Evolutionary conservation across 768 basidiomycete species (phyloP).

Genomic region (Trametes punicea): DNA sequence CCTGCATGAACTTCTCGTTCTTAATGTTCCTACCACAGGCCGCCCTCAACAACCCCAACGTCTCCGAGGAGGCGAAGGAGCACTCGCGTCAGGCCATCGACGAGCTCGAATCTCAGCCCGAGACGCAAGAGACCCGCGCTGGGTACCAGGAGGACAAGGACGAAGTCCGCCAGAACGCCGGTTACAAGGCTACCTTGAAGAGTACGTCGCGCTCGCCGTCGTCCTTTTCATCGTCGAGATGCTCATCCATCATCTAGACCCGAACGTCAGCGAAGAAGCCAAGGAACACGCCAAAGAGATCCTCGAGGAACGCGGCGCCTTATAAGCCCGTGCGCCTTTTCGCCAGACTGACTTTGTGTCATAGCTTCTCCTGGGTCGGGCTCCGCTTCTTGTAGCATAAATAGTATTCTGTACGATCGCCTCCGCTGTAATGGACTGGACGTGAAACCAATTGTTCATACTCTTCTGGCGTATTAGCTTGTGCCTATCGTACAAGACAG

Average conservation of each 20-base stretch:
- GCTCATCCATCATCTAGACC: slow-evolving; percentile 19
- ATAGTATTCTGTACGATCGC: neutral
- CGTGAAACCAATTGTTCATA: no score
- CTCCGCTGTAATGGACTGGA: neutral
- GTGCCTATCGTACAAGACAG: no score
- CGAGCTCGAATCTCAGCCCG: slow-evolving; percentile 21
- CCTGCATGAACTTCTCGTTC: neutral
- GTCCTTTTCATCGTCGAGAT: neutral
- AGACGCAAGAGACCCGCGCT: slow-evolving; percentile 16
- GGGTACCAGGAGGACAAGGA: slow-evolving; percentile 21
- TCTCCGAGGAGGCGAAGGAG: slow-evolving; percentile 33
- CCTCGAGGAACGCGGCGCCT: slow-evolving; percentile 23
- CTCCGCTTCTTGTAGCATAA: neutral
- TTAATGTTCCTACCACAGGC: slow-evolving; percentile 18
- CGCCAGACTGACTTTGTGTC: neutral
- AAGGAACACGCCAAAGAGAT: slow-evolving; percentile 26
- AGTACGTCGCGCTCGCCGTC: slow-evolving; percentile 18
- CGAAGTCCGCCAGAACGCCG: slow-evolving; percentile 25
- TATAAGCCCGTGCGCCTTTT: neutral
- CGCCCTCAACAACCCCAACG: slow-evolving; percentile 30
- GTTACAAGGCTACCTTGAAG: slow-evolving; percentile 30
- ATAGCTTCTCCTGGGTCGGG: neutral
- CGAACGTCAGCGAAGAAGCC: slow-evolving; percentile 28
- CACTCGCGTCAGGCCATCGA: slow-evolving; percentile 27
- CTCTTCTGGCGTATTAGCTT: no score